Conservation (phyloP, 139 green algal species). For the Micractinium sp. region DNA sequence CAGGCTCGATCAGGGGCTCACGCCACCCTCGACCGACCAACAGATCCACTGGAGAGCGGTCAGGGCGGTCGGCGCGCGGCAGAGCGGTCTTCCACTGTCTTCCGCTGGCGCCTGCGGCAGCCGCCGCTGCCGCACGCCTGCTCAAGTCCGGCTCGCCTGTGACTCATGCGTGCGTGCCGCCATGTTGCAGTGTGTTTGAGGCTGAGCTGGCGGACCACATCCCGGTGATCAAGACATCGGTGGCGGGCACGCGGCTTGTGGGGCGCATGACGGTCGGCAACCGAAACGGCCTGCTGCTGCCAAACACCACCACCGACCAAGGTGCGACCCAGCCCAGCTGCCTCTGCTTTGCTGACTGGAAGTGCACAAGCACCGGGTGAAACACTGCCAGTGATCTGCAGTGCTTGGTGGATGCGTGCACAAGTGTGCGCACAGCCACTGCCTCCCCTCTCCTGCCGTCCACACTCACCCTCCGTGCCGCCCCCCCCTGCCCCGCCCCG, state of each 20-base stretch:
- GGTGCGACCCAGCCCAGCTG: slow-evolving; percentile 42
- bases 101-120: neutral
- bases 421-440: no score
- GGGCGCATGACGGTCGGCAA: slow-evolving; percentile 95
- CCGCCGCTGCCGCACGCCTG: neutral
- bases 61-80: no score
- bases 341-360: no score
- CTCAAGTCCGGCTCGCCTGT: neutral
- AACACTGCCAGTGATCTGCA: no score
- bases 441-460: no score
- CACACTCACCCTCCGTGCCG: no score
- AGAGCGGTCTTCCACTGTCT: neutral
- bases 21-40: no score
- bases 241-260: slow-evolving; percentile 95
- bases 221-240: slow-evolving; percentile 93
- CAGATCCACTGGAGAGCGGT: neutral
- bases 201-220: slow-evolving; percentile 96
- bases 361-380: no score
- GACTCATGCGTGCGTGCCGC: neutral
- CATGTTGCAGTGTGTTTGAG: slow-evolving; percentile 89
- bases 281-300: slow-evolving; percentile 97
- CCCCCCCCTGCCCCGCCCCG: no score
- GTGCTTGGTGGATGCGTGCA: no score
- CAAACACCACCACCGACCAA: slow-evolving; percentile 95
- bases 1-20: no score